Conservation (phyloP, 2,329 filamentous ascomycete species). For the Boeremia lycopersici region DNA sequence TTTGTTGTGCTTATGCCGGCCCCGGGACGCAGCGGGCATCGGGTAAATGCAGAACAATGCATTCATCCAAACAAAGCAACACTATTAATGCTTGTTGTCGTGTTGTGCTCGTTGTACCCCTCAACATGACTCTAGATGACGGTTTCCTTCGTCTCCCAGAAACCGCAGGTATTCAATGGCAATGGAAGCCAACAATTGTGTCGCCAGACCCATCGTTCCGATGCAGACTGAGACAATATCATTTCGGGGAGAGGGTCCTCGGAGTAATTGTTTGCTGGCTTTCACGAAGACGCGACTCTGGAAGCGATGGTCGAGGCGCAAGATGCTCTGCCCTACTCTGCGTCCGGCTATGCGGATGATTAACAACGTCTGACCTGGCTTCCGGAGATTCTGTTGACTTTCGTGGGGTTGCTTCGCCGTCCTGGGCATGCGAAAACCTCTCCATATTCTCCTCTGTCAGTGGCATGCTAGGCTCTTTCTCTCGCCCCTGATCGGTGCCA, state of each 20-base stretch:
- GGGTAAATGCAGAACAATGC: conserved; percentile 5
- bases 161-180: too few species aligned
- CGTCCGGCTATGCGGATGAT: conserved; percentile 24
- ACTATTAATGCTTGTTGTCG: conserved; percentile 1
- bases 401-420: conserved; percentile 24
- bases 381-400: conserved; percentile 21
- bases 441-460: conserved; percentile 48
- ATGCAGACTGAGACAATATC: not conserved
- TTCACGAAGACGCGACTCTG: conserved; percentile 22
- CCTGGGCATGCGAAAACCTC: conserved; percentile 39
- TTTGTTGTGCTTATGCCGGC: conserved; percentile 4
- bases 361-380: conserved; percentile 24
- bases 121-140: conserved; percentile 13
- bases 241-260: not conserved
- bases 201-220: too few species aligned
- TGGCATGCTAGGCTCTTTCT: conserved; percentile 33
- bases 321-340: conserved; percentile 19
- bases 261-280: conserved; percentile 38
- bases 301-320: conserved; percentile 26
- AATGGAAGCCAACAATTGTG: not conserved
- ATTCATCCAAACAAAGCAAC: conserved; percentile 12
- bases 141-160: not conserved
- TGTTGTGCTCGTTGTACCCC: not conserved
- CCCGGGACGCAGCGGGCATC: conserved; percentile 15
- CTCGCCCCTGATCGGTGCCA: conserved; percentile 24